These are phyloP conservation scores for Rubia peregrina DNA, from an alignment of 305 asterid species.

Conservation along the genomic window DNA sequence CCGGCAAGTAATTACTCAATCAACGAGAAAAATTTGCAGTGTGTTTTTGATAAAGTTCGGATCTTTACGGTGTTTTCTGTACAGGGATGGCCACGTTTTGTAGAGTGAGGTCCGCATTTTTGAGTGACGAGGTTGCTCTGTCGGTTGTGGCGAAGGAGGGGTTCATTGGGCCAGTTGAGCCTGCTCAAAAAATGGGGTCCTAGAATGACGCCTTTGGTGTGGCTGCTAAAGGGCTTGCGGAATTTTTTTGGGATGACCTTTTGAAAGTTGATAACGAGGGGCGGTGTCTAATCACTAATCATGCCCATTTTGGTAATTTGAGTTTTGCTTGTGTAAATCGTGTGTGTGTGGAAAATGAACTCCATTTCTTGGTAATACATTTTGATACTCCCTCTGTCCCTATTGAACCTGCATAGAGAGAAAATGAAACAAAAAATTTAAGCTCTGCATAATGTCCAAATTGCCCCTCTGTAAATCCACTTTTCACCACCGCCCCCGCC, in stretches of 20 bases:
- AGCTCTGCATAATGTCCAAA: too few relatives aligned
- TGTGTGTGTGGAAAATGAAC: background rate
- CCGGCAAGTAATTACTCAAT: slow-evolving; percentile 34
- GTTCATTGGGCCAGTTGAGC: slow-evolving; percentile 62
- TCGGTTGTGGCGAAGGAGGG: slow-evolving; percentile 90
- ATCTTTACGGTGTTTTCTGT: slow-evolving; percentile 7
- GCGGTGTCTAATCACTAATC: slow-evolving; percentile 89
- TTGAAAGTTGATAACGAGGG: slow-evolving; percentile 82
- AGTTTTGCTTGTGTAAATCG: background rate
- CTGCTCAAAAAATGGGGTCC: slow-evolving; percentile 34
- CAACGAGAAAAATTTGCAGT: background rate
- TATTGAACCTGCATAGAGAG: too few relatives aligned
- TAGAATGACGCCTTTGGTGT: slow-evolving; percentile 37
- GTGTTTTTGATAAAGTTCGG: background rate
- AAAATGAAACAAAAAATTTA: too few relatives aligned
- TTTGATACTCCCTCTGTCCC: too few relatives aligned
- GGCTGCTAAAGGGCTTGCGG: slow-evolving; percentile 44
- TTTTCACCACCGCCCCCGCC: too few relatives aligned
- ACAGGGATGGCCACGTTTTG: slow-evolving; percentile 95
- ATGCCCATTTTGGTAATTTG: slow-evolving; percentile 72
- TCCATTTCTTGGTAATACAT: background rate
- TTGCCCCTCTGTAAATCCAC: too few relatives aligned
- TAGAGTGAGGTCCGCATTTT: slow-evolving; percentile 71
- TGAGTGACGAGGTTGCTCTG: slow-evolving; percentile 64
- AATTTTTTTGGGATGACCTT: slow-evolving; percentile 65